A percentile compares a stretch with the other conserved stretches of the same genome.
These are phyloP conservation scores for Clavulina sp. DNA, from an alignment of 768 basidiomycete species.

Conservation along the genomic window DNA sequence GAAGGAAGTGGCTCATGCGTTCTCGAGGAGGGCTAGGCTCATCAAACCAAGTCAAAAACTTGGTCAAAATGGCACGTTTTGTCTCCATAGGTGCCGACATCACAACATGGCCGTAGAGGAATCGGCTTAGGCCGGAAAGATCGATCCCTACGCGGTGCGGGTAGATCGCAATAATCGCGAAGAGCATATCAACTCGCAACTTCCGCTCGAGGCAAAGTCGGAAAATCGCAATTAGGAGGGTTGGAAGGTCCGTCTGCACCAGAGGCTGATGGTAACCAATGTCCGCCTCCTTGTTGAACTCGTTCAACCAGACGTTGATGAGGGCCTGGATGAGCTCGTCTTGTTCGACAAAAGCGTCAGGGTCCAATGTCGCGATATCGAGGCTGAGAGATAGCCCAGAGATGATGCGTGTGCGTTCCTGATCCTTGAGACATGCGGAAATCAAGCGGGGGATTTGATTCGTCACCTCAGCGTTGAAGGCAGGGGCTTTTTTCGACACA, in stretches of 20 bases:
- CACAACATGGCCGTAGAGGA: slow-evolving; percentile 76
- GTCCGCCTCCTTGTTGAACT: slow-evolving; percentile 17
- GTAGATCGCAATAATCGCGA: slow-evolving; percentile 71
- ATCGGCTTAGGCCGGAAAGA: slow-evolving; percentile 55
- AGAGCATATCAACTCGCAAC: slow-evolving; percentile 71
- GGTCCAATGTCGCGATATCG: slow-evolving; percentile 51
- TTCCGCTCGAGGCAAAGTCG: slow-evolving; percentile 30
- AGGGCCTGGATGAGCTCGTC: slow-evolving; percentile 50
- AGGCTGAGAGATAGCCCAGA: slow-evolving; percentile 61
- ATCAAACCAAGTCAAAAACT: slow-evolving; percentile 76
- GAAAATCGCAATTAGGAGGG: slow-evolving; percentile 35
- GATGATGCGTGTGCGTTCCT: slow-evolving; percentile 33
- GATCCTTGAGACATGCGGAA: slow-evolving; percentile 30
- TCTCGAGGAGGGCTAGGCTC: slow-evolving; percentile 41
- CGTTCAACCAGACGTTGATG: slow-evolving; percentile 50
- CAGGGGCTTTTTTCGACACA: slow-evolving; percentile 59
- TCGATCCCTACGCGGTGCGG: slow-evolving; percentile 70
- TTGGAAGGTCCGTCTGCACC: slow-evolving; percentile 9
- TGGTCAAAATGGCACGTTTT: slow-evolving; percentile 66
- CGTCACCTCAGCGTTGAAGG: slow-evolving; percentile 22
- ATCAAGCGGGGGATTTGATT: slow-evolving; percentile 35
- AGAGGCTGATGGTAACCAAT: background rate
- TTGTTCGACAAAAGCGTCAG: slow-evolving; percentile 56
- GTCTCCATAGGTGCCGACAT: slow-evolving; percentile 41
- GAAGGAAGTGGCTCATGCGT: slow-evolving; percentile 48